Conservation (phyloP, 768 basidiomycete genomes). For the Hydnomerulius pinastri region DNA sequence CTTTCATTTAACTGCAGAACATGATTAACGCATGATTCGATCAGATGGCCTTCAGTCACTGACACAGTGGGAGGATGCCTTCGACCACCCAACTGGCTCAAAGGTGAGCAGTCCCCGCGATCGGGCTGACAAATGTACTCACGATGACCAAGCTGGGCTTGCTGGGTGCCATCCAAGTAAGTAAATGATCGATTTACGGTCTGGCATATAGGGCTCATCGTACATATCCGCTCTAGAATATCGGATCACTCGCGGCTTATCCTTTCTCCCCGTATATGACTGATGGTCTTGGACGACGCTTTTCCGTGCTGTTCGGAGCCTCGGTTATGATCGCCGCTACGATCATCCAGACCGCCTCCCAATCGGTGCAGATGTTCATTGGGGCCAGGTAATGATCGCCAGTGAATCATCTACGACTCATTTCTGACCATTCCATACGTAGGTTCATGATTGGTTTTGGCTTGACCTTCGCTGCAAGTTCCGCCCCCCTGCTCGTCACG, state of each 20-base stretch:
- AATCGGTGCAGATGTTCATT: conserved; percentile 46
- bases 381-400: conserved; percentile 36
- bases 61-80: conserved; percentile 1
- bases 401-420: neutral
- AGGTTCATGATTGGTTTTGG: conserved; percentile 46
- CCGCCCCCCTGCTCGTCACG: conserved; percentile 51
- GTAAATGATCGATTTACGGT: neutral
- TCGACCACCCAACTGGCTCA: neutral
- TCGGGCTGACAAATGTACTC: neutral
- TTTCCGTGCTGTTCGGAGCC: conserved; percentile 40
- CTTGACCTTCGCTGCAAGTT: conserved; percentile 40
- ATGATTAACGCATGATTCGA: neutral
- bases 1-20: neutral
- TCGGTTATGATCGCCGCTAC: conserved; percentile 41
- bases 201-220: too few relatives aligned
- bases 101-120: conserved; percentile 1
- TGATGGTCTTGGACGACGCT: conserved; percentile 41
- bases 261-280: conserved; percentile 43
- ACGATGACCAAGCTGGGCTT: neutral
- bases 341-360: conserved; percentile 38
- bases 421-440: neutral
- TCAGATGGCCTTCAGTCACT: conserved; percentile 3
- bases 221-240: conserved; percentile 29
- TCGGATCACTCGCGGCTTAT: conserved; percentile 39
- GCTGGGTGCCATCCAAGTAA: conserved; percentile 4